These are phyloP conservation scores for Pleurotus sapidus DNA, from an alignment of 768 basidiomycete species.

Conservation along the genomic window DNA sequence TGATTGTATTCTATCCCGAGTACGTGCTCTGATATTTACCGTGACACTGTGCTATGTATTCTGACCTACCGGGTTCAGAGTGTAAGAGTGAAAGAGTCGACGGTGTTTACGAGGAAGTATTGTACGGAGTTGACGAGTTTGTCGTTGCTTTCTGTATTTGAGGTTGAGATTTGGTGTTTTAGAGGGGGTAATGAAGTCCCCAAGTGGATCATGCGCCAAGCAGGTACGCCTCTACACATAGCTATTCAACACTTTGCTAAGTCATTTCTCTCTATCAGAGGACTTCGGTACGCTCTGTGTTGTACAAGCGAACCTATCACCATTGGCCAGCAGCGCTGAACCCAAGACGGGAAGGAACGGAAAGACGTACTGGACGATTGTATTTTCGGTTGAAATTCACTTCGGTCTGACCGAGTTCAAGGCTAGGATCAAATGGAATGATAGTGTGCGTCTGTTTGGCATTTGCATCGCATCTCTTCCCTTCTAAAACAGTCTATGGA, in stretches of 20 bases:
- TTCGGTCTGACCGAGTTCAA: slow-evolving; percentile 82
- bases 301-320: slow-evolving; percentile 75
- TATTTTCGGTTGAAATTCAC: slow-evolving; percentile 82
- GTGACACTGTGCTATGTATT: neutral
- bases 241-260: no score
- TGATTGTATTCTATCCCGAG: slow-evolving; percentile 73
- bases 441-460: slow-evolving; percentile 49
- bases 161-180: slow-evolving; percentile 85
- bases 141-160: slow-evolving; percentile 74
- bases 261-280: slow-evolving; percentile 33
- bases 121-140: slow-evolving; percentile 78
- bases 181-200: slow-evolving; percentile 70
- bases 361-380: slow-evolving; percentile 79
- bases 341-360: slow-evolving; percentile 62
- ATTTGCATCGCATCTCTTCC: neutral
- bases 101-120: slow-evolving; percentile 78
- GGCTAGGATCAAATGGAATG: slow-evolving; percentile 80
- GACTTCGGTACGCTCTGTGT: slow-evolving; percentile 76
- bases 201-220: slow-evolving; percentile 68
- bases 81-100: slow-evolving; percentile 77
- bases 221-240: slow-evolving; percentile 32
- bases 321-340: slow-evolving; percentile 67
- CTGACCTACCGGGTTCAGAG: slow-evolving; percentile 15
- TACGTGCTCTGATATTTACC: slow-evolving; percentile 26
- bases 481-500: neutral